A percentile compares a stretch with the other conserved stretches of the same genome.
Conservation (phyloP, 2,329 filamentous ascomycete species). For the Hypoxylon sp. region DNA sequence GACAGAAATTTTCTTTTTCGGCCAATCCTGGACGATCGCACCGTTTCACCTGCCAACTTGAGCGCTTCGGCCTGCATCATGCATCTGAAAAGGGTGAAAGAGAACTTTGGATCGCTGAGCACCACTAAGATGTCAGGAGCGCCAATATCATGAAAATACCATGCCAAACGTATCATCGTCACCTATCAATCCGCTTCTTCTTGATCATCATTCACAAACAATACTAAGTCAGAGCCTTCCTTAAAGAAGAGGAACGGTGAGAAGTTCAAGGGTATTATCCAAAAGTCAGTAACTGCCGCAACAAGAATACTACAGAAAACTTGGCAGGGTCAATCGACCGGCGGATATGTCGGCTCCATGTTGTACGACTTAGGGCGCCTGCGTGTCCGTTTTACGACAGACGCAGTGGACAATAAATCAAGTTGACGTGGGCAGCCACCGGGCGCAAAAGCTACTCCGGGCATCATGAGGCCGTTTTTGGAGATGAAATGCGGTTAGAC, state of each 20-base stretch:
- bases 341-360: slow-evolving; percentile 26
- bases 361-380: slow-evolving; percentile 22
- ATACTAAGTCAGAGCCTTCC: background rate
- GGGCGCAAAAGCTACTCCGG: background rate
- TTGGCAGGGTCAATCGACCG: background rate
- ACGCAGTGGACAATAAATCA: slow-evolving; percentile 8
- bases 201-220: slow-evolving; percentile 4
- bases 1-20: slow-evolving; percentile 2
- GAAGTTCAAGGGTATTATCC: background rate
- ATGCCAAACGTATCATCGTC: slow-evolving; percentile 22
- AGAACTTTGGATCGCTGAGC: background rate
- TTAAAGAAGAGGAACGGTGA: background rate
- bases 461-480: background rate
- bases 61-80: slow-evolving; percentile 40
- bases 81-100: slow-evolving; percentile 33
- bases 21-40: slow-evolving; percentile 32
- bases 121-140: slow-evolving; percentile 17
- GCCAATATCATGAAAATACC: slow-evolving; percentile 12
- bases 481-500: slow-evolving; percentile 4
- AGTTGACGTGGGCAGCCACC: slow-evolving; percentile 2
- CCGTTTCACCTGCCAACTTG: slow-evolving; percentile 32
- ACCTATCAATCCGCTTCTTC: slow-evolving; percentile 26
- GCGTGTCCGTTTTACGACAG: slow-evolving; percentile 23
- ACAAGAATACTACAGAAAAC: background rate
- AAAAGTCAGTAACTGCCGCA: slow-evolving; percentile 4